Base-by-base conservation (phyloP, 2,329 filamentous ascomycete species). In the Monilinia aucupariae region DNA sequence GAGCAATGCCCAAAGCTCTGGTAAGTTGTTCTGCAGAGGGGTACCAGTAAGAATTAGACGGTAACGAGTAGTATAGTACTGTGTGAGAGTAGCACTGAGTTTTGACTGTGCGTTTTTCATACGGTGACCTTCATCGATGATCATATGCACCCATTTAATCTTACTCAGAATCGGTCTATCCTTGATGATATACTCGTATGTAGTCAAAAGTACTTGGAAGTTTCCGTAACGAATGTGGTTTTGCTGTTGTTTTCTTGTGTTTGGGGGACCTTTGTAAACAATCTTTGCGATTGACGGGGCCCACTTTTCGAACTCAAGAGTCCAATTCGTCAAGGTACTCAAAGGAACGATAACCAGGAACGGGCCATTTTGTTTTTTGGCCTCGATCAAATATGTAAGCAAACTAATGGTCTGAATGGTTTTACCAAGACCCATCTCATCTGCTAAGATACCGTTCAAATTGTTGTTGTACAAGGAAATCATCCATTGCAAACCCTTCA, bases 111-210 rank as follows among this genome's bases (percentile, higher is more conserved):
- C 84, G 77, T 99, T 99, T 84, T 99, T 99, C 94, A 99, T 99
- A 75, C 94, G 92, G 77, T 99, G 94, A 78, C 94, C 94, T 81
- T 99, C 94, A 72, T 99, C 94, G 69, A 99, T 94, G 71, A 99
- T 97, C 94, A 99, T 97, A 79, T 99, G 94, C 71, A 97, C 89
- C 94, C 94, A 99, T 78, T 97, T 97, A 78, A 99, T 93, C 81
- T 97, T 97, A 81, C 91, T 96, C 15, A 99, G 80, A 69, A 99
- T 82, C 0, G 93, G 93, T 43, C 94, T 87, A 73, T 99, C 94
- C 79, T 97, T 99, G 84, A 99, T 99, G 78, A 99, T 96, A 78
- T 97, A 99, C 76, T 99, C 94, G 78, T 99, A 99, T 0, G 94
- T 99, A 2, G 94, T 99, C 64, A 99, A 83, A 13, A 99, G 80